phyloP scores from a whole-genome alignment of 805 yeast genomes.

The Tanozyma kutaoensis region DNA sequence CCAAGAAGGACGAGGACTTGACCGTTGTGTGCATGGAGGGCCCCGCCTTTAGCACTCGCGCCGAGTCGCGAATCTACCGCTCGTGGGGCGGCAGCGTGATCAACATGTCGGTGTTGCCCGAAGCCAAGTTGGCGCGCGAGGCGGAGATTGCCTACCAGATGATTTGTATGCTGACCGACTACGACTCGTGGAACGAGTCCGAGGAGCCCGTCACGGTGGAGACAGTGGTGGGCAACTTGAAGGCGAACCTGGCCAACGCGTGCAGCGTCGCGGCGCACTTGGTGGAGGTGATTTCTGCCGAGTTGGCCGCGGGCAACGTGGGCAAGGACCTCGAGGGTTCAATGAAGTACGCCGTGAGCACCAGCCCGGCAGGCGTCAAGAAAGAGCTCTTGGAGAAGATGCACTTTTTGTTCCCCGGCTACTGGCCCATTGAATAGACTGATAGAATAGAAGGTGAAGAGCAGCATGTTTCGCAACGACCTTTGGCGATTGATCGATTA shows the following conservation, averaged over 20 bases:
- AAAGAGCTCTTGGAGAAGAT: slow-evolving; percentile 63
- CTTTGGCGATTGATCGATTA: too few species aligned
- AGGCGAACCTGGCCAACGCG: slow-evolving; percentile 82
- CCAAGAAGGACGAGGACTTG: slow-evolving; percentile 54
- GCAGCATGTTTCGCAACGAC: too few species aligned
- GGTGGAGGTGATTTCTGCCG: slow-evolving; percentile 52
- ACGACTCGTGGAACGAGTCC: slow-evolving; percentile 94
- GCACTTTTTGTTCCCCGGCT: slow-evolving; percentile 83
- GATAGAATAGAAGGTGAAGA: too few species aligned
- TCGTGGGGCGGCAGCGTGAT: slow-evolving; percentile 91
- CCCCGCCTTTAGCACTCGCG: slow-evolving; percentile 94
- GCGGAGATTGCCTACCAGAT: slow-evolving; percentile 95
- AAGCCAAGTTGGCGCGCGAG: slow-evolving; percentile 91
- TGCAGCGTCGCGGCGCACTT: slow-evolving; percentile 59
- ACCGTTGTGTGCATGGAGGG: slow-evolving; percentile 98
- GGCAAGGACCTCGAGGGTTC: slow-evolving; percentile 64
- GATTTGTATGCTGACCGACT: slow-evolving; percentile 98
- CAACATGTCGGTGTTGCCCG: slow-evolving; percentile 97
- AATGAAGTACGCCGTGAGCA: slow-evolving; percentile 73
- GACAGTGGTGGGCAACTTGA: slow-evolving; percentile 82
- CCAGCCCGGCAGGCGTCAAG: slow-evolving; percentile 61
- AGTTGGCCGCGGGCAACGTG: slow-evolving; percentile 39
- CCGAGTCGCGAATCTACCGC: slow-evolving; percentile 80
- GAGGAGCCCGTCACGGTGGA: slow-evolving; percentile 98
- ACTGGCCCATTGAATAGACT: slow-evolving; percentile 45